phyloP scores from a whole-genome alignment of 208 protist species.

The Crithidia brevicula region DNA sequence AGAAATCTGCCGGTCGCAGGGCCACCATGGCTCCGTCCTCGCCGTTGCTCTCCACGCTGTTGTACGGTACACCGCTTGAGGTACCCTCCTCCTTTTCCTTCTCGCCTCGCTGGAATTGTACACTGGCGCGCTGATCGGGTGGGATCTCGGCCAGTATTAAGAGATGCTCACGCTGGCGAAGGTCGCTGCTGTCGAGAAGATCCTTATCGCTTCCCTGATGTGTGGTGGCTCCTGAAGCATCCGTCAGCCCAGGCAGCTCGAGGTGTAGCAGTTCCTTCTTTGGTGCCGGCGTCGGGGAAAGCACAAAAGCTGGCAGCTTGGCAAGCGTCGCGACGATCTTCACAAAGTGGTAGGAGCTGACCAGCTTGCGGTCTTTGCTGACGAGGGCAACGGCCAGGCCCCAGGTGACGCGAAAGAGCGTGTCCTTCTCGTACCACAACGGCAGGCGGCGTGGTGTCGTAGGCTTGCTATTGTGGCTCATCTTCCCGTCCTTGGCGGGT shows the following conservation, averaged over 20 bases:
- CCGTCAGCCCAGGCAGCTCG: background rate
- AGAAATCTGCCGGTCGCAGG: constrained; percentile 59
- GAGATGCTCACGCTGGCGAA: background rate
- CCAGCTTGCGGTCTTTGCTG: constrained; percentile 54
- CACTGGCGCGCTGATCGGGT: constrained; percentile 1
- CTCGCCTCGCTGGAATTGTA: too few species aligned
- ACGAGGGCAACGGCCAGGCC: constrained; percentile 53
- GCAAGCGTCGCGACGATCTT: constrained; percentile 69
- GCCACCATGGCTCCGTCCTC: constrained; percentile 11
- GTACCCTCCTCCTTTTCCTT: too few species aligned
- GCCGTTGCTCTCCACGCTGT: too few species aligned
- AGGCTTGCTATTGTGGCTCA: too few species aligned
- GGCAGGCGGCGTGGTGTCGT: background rate
- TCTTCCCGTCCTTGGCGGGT: too few species aligned
- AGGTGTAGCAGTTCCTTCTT: constrained; percentile 11
- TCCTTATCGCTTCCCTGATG: background rate
- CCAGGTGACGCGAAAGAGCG: constrained; percentile 51
- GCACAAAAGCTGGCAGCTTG: constrained; percentile 52
- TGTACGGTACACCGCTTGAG: too few species aligned
- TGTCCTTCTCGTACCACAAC: constrained; percentile 42
- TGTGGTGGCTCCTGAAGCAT: too few species aligned
- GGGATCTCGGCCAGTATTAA: background rate
- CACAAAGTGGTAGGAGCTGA: constrained; percentile 80
- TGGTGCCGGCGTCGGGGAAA: constrained; percentile 37
- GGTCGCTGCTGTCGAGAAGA: background rate